Percentiles rank a stretch among this genome's conserved stretches.
phyloP scores from a whole-genome alignment of 352 stramenopile species.

The Phytophthora macrochlamydospora region DNA sequence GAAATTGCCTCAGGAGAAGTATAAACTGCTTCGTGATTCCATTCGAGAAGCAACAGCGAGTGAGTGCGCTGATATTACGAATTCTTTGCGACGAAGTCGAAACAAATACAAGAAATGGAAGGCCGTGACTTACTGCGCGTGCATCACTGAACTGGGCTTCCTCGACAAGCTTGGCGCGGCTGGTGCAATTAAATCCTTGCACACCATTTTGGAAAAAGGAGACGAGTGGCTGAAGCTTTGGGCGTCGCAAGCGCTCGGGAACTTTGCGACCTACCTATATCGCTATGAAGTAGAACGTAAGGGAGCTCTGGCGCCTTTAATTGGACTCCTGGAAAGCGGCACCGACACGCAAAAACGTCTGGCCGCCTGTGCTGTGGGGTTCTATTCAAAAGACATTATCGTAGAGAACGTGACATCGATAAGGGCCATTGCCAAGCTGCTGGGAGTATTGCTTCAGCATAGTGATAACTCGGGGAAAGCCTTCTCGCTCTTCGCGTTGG shows the following conservation, averaged over 20 bases:
- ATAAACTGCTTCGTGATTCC: conserved; percentile 5
- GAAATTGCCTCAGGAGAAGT: background rate
- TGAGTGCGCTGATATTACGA: background rate
- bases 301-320: background rate
- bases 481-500: background rate
- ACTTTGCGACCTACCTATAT: background rate
- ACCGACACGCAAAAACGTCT: background rate
- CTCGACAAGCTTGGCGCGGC: background rate
- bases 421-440: too few relatives aligned
- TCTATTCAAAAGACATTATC: background rate
- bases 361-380: background rate
- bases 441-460: too few relatives aligned
- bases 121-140: conserved; percentile 5
- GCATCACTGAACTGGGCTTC: background rate
- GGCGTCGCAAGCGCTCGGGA: conserved; percentile 8
- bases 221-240: conserved; percentile 7
- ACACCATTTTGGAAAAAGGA: background rate
- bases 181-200: background rate
- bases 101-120: conserved; percentile 1
- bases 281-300: background rate
- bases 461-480: too few relatives aligned
- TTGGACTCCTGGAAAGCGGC: background rate
- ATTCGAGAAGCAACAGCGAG: conserved; percentile 3
- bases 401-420: background rate
- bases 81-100: background rate